Conservation (phyloP, 495 filamentous ascomycete genomes). For the Copromyces sp. region DNA sequence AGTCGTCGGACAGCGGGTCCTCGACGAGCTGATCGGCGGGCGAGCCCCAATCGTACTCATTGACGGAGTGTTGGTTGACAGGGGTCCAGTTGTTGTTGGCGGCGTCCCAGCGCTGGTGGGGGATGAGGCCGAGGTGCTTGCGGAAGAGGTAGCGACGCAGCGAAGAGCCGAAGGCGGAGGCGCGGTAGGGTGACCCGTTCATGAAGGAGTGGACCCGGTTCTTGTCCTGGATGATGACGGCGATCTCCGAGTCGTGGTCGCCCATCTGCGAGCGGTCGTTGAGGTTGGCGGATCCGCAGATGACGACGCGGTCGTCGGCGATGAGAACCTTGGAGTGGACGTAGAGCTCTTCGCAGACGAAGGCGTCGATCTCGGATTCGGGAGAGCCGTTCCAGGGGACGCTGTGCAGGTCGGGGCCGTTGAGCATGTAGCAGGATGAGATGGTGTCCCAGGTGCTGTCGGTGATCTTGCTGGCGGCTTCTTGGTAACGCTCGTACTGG, state of each 20-base stretch:
- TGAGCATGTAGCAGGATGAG: slow-evolving; percentile 75
- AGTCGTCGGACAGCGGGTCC: slow-evolving; percentile 61
- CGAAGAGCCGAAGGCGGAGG: slow-evolving; percentile 70
- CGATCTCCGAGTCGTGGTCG: slow-evolving; percentile 55
- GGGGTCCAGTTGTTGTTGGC: slow-evolving; percentile 69
- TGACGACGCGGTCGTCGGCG: slow-evolving; percentile 80
- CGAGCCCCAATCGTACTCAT: slow-evolving; percentile 74
- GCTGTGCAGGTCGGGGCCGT: slow-evolving; percentile 60
- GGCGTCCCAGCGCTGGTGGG: slow-evolving; percentile 51
- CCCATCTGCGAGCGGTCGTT: slow-evolving; percentile 93
- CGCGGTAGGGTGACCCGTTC: slow-evolving; percentile 59
- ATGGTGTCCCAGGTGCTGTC: slow-evolving; percentile 63
- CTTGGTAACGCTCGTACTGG: slow-evolving; percentile 54
- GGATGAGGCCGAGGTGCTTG: slow-evolving; percentile 82
- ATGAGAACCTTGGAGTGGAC: slow-evolving; percentile 91
- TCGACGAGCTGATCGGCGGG: slow-evolving; percentile 61
- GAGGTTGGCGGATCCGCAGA: slow-evolving; percentile 87
- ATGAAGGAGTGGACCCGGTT: slow-evolving; percentile 59
- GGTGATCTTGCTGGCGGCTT: slow-evolving; percentile 45
- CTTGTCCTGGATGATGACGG: slow-evolving; percentile 45
- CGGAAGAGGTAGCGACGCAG: slow-evolving; percentile 80
- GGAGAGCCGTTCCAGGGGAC: slow-evolving; percentile 72
- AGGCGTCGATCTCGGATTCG: slow-evolving; percentile 72
- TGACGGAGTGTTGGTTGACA: slow-evolving; percentile 48
- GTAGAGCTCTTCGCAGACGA: slow-evolving; percentile 89